Base-by-base conservation (phyloP, 1,284 basidiomycete genomes). In the Irpex sp. region DNA sequence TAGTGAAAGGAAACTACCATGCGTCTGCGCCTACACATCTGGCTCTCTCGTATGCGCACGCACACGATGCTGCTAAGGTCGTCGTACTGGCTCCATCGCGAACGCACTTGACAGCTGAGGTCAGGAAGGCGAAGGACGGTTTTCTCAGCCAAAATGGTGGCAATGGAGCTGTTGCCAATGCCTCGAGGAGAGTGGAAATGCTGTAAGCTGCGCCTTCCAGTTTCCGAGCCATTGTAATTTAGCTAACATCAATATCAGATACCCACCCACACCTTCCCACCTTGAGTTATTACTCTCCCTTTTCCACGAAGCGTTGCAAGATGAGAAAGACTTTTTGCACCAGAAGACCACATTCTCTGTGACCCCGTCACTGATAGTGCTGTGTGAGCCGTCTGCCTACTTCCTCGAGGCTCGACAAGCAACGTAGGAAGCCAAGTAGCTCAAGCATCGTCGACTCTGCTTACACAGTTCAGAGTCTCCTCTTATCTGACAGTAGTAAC, bases 301-400 rank as follows among this genome's bases (percentile, higher is more conserved):
- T 72, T 78, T 89, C 55, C 80, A 78, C 66, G 72, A 76, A 7
- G 61, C 76, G 19, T 76, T 74, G 53, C 63, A 70, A 1, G 78
- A 78, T 65, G 81, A 79, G 60, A 72, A 75, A 51, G 68, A 62
- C 47, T 57, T 81, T 61, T 60, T 76, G 65, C 64, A 68, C 65
- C 66, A 57, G 61, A 73, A 81, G 64, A 78, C 79, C 21, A 77
- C 79, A 2, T 74, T 88, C 31, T 74, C 78, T 37, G 68, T 70
- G 37, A 65, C 79, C 0, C 86, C 87, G 21, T 77, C 78, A 47
- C 71, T 91, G 3, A 69, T 93, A 13, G 77, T 93, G 17, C 70
- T 93, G 15, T 81, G 85, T 60, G 90, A 91, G 65, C 77, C 81
- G 0, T 91, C 90, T 2, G 69, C 76, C 1, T 90, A 88, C 70